Conservation (phyloP, 148 eudicot genomes). For the Fallopia convolvulus region DNA sequence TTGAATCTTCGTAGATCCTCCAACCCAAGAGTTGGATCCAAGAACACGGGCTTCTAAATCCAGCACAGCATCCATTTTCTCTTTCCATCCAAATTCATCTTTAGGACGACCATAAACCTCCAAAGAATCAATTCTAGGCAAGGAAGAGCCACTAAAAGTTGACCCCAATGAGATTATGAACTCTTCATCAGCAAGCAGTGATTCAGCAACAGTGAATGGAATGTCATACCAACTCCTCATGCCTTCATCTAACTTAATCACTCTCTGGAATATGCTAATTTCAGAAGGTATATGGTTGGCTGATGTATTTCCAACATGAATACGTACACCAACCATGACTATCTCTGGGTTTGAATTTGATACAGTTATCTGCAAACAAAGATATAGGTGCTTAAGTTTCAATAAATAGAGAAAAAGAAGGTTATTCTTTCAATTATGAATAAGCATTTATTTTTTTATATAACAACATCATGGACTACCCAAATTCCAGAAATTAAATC, state of each 20-base stretch:
- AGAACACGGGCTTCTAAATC: conserved; percentile 93
- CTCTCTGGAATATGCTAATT: conserved; percentile 80
- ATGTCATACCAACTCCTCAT: conserved; percentile 99
- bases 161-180: conserved; percentile 66
- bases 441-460: neutral
- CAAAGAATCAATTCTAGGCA: conserved; percentile 82
- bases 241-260: conserved; percentile 86
- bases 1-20: conserved; percentile 54
- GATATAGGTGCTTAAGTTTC: conserved; percentile 1
- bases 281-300: conserved; percentile 91
- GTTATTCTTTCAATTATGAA: conserved; percentile 1
- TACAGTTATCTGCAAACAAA: conserved; percentile 56
- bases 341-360: conserved; percentile 92
- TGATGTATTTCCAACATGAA: conserved; percentile 89
- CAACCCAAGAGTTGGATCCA: conserved; percentile 59
- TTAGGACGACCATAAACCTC: conserved; percentile 98
- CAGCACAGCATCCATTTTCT: conserved; percentile 93
- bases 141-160: conserved; percentile 67
- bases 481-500: neutral
- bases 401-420: neutral
- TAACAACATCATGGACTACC: neutral
- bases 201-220: conserved; percentile 95
- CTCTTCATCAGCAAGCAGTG: conserved; percentile 98
- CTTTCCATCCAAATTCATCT: conserved; percentile 99
- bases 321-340: conserved; percentile 95